phyloP scores from a whole-genome alignment of 1,139 yeast species.

The Yamadazyma conglobata region DNA sequence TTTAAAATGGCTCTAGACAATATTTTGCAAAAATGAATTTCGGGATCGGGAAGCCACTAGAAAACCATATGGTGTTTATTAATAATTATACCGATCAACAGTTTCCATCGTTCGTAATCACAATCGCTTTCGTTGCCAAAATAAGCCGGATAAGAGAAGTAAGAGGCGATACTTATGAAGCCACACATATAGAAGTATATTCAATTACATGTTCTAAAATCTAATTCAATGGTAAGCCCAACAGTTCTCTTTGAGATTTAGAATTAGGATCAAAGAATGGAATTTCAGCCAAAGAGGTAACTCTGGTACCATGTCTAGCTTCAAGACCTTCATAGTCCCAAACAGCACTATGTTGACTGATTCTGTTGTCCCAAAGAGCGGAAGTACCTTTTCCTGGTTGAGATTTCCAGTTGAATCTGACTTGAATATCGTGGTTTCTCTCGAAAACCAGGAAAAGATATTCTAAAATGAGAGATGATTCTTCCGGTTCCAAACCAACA shows the following conservation, averaged over 20 bases:
- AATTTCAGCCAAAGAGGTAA: constrained; percentile 53
- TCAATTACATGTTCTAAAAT: no score
- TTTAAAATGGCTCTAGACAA: no score
- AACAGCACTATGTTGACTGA: constrained; percentile 48
- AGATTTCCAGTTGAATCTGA: constrained; percentile 50
- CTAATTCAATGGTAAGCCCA: constrained; percentile 35
- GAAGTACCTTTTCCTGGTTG: constrained; percentile 49
- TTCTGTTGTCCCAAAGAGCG: constrained; percentile 58
- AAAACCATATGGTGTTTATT: background rate
- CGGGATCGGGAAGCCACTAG: background rate
- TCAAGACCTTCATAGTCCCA: constrained; percentile 50
- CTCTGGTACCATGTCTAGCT: constrained; percentile 58
- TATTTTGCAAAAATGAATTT: no score
- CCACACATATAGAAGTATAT: background rate
- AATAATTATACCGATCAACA: background rate
- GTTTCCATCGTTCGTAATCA: background rate
- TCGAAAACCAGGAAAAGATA: constrained; percentile 32
- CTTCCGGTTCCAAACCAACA: constrained; percentile 25
- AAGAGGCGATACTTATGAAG: background rate
- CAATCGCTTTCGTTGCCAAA: no score
- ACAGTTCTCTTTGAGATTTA: constrained; percentile 53
- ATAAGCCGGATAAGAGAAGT: no score
- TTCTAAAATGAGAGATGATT: constrained; percentile 29
- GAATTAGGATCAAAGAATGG: constrained; percentile 52
- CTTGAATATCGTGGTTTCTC: constrained; percentile 43